Evolutionary conservation across 768 basidiomycete species (phyloP), one percentile per base, ranked within the genome.

Genomic region (Boletellus ananas): DNA sequence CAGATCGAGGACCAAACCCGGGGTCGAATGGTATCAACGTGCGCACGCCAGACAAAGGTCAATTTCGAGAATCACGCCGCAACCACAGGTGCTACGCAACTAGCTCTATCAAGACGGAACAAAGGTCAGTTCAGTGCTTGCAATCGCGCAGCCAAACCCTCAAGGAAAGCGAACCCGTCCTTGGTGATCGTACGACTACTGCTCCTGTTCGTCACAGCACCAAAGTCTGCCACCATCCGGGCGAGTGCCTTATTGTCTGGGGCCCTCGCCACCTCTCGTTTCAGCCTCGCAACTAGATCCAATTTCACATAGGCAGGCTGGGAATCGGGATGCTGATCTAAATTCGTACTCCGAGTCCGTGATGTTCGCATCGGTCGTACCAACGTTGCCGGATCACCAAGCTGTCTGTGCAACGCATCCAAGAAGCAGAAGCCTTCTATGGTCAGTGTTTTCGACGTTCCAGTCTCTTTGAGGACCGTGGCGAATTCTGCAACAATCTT

Each of bases 161-260:
- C 80, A 43, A 89, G 67, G 61, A 89, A 88, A 10, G 74, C 75
- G 58, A 88, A 77, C 34, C 85, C 86, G 58, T 87, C 84, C 76
- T 90, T 90, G 31, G 86, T 89, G 47, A 90, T 73, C 43, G 83
- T 87, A 55, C 84, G 74, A 36, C 85, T 83, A 34, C 73, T 81
- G 58, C 81, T 83, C 62, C 76, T 76, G 64, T 86, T 81, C 29
- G 84, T 87, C 47, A 85, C 79, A 43, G 74, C 72, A 20, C 81
- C 81, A 65, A 90, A 90, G 43, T 87, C 85, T 8, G 77, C 74
- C 7, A 90, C 79, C 76, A 89, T 78, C 56, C 59, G 62, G 27
- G 82, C 87, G 35, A 90, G 75, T 39, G 73, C 72, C 63, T 72
- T 74, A 58, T 83, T 87, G 50, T 69, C 75, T 42, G 60, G 63